Evolutionary conservation across 225 moss, liverwort and hornwort genomes (phyloP), one percentile per base, ranked within the genome.

Genomic region (Sphagnum tenellum): DNA sequence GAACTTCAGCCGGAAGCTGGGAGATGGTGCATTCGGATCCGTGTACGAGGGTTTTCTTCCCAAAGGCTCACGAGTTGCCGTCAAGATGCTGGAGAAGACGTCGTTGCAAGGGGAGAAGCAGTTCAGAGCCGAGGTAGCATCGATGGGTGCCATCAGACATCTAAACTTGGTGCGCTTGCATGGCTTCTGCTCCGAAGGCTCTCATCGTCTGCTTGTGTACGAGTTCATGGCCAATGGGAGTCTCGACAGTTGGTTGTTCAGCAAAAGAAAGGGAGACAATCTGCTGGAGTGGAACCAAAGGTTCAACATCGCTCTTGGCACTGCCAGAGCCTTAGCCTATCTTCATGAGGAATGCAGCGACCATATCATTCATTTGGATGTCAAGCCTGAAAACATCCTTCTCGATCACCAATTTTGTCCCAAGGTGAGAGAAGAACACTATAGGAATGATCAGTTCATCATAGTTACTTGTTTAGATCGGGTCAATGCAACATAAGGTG

Each of bases 101-200:
- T 7, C 52, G 3, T 64, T 63, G 49, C 84, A 86, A 57, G 79
- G 70, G 45, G 62, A 70, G 61, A 78, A 80, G 47, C 81, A 80
- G 13, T 83, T 92, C 69, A 57, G 76, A 48, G 79, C 70, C 8
- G 83, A 87, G 44, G 73, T 88, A 72, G 79, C 81, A 5, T 69
- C 68, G 0, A 63, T 86, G 48, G 74, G 78, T 8, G 72, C 74
- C 70, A 72, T 81, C 59, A 72, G 76, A 12, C 85, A 89, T 50
- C 47, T 62, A 12, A 83, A 88, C 58, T 70, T 92, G 13, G 83
- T 82, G 59, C 70, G 75, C 2, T 67, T 92, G 44, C 52, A 46
- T 49, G 92, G 92, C 2, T 86, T 80, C 50, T 92, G 92, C n/a
- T 64, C 78, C 0, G 86, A 91, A 59, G 86, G 78, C 4, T 66